Evolutionary conservation across 768 basidiomycete genomes (phyloP), one percentile per base, ranked within the genome.

Genomic region (Leccinum variicolor): DNA sequence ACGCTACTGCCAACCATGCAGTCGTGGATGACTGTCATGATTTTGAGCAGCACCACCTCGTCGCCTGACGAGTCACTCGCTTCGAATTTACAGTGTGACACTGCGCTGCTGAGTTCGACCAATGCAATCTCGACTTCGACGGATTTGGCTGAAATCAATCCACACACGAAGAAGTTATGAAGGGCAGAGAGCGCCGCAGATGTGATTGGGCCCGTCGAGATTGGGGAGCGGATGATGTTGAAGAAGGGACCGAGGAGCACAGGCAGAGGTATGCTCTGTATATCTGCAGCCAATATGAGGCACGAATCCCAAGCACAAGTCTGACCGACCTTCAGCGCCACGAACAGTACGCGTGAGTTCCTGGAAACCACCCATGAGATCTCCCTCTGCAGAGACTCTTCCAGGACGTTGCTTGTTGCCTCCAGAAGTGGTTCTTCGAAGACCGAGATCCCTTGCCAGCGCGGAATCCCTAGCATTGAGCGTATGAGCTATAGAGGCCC

Each of bases 61-160:
- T 99, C 97, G 6, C 93, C 91, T n/a, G 94, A 93, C 2, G 92
- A 92, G 69, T 98, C 94, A 66, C 92, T 96, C 4, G 92, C 92
- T 74, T 98, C 96, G 68, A 99, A 99, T 75, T 96, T 94, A 81
- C 96, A 98, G 67, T 93, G 92, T 6, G 96, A 93, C 13, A 95
- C 84, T 0, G 96, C 87, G 58, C 83, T 88, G 70, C 94, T 95
- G 57, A 97, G 80, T 60, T 93, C 91, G 17, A 85, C 78, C 52
- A 98, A 80, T 6, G 89, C 89, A 53, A 76, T 69, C 61, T 87
- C 81, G 59, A 95, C 74, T 36, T 79, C 75, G 51, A 79, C 60
- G 45, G 89, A 82, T 39, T 75, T 69, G 14, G 82, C 74, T 10
- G 78, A 80, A 50, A 96, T 84, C 66, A 95, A 77, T 25, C 84